Conservation (phyloP, 495 filamentous ascomycete species). For the Aspergillus coremiiformis region DNA sequence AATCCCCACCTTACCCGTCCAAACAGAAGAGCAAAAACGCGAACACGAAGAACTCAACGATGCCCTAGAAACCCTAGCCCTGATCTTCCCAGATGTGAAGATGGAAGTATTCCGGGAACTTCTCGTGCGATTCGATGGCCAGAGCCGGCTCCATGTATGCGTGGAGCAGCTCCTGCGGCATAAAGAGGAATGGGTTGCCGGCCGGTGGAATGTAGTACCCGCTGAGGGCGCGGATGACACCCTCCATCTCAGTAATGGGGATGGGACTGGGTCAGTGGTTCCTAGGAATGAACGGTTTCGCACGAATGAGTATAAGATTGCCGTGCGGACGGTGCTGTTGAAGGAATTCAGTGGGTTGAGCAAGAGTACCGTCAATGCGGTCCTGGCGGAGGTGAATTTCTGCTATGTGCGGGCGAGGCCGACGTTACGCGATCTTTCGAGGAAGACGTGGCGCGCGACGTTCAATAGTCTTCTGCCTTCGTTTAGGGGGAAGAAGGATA, state of each 20-base stretch:
- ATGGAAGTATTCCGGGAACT: slow-evolving; percentile 91
- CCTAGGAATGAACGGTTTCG: slow-evolving; percentile 68
- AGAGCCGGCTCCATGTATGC: slow-evolving; percentile 76
- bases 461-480: slow-evolving; percentile 66
- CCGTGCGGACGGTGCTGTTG: slow-evolving; percentile 52
- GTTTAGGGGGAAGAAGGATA: slow-evolving; percentile 54
- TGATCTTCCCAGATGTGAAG: slow-evolving; percentile 79
- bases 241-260: too few species aligned
- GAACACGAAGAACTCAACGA: slow-evolving; percentile 66
- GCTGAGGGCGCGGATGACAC: slow-evolving; percentile 16
- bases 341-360: slow-evolving; percentile 82
- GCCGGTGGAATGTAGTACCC: slow-evolving; percentile 58
- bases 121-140: slow-evolving; percentile 69
- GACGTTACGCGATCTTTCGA: slow-evolving; percentile 64
- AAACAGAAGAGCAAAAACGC: slow-evolving; percentile 24
- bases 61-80: slow-evolving; percentile 60
- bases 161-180: slow-evolving; percentile 79
- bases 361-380: slow-evolving; percentile 72
- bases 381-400: slow-evolving; percentile 86
- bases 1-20: slow-evolving; percentile 3
- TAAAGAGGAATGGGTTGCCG: slow-evolving; percentile 64
- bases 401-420: slow-evolving; percentile 73
- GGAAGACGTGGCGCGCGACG: slow-evolving; percentile 79
- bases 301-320: slow-evolving; percentile 60
- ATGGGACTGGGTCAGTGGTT: slow-evolving; percentile 42